Conservation (phyloP, 2,329 filamentous ascomycete genomes). For the Colletotrichum magnum region DNA sequence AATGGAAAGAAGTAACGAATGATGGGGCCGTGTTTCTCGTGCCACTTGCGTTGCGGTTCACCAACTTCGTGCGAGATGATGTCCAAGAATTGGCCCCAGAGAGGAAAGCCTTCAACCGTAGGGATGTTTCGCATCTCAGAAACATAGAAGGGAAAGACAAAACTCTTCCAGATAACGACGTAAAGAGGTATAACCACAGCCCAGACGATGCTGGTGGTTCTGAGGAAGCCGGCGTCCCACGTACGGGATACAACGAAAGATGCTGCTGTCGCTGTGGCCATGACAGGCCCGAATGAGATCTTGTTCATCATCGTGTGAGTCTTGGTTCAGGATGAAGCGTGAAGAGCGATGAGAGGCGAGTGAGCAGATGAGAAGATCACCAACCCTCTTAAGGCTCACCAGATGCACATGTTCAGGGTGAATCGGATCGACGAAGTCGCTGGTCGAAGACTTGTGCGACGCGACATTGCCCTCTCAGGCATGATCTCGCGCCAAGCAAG, state of each 20-base stretch:
- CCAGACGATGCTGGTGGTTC: slow-evolving; percentile 41
- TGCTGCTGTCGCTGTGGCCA: slow-evolving; percentile 44
- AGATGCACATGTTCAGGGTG: neutral
- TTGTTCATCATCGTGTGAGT: slow-evolving; percentile 28
- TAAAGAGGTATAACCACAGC: slow-evolving; percentile 46
- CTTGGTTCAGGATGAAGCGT: neutral
- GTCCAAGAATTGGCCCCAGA: slow-evolving; percentile 59
- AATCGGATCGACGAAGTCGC: neutral
- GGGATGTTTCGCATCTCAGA: slow-evolving; percentile 59
- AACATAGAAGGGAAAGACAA: slow-evolving; percentile 58
- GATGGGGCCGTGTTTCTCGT: slow-evolving; percentile 56
- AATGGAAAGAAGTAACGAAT: slow-evolving; percentile 63
- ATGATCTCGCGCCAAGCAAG: neutral
- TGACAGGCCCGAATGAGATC: slow-evolving; percentile 44
- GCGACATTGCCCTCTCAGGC: neutral
- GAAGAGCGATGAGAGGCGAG: neutral
- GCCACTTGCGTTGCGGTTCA: slow-evolving; percentile 58
- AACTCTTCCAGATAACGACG: slow-evolving; percentile 51
- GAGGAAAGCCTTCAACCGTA: slow-evolving; percentile 56
- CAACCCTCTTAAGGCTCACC: neutral
- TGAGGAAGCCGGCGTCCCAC: slow-evolving; percentile 43
- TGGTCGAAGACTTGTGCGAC: neutral
- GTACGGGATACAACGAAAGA: slow-evolving; percentile 45
- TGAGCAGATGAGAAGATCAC: neutral
- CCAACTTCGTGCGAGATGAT: slow-evolving; percentile 59